These are phyloP conservation scores for Colletotrichum cuscutae DNA, from an alignment of 2,329 filamentous ascomycete genomes.

Conservation along the genomic window DNA sequence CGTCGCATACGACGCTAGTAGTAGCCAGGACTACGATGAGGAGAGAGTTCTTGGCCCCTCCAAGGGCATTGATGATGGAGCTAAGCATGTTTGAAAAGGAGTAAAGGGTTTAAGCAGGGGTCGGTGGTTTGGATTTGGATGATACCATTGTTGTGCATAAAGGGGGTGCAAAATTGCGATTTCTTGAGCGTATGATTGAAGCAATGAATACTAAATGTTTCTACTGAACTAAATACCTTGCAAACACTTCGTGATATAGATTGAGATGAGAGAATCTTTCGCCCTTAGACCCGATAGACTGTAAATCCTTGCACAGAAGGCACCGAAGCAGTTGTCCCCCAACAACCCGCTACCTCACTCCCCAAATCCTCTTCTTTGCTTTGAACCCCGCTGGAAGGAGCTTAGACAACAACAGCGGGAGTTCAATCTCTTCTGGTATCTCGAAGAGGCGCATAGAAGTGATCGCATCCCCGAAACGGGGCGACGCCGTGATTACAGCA, in stretches of 20 bases:
- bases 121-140: constrained; percentile 3
- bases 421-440: not conserved
- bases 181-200: not conserved
- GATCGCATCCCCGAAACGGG: not conserved
- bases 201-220: not conserved
- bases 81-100: constrained; percentile 7
- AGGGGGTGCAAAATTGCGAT: not conserved
- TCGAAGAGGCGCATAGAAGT: not conserved
- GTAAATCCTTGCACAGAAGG: no score
- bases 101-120: not conserved
- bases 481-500: not conserved
- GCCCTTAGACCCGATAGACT: no score
- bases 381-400: no score
- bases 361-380: no score
- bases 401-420: not conserved
- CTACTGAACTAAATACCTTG: not conserved
- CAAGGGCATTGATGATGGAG: constrained; percentile 1
- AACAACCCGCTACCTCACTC: no score
- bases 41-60: constrained; percentile 33
- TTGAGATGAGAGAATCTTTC: no score
- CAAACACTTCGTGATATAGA: not conserved
- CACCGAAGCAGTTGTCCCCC: no score
- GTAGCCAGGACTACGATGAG: constrained; percentile 52
- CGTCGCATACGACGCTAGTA: constrained; percentile 56
- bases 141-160: constrained; percentile 24